These are phyloP conservation scores for Aethionema arabicum DNA, from an alignment of 345 rosid species.

Conservation along the genomic window DNA sequence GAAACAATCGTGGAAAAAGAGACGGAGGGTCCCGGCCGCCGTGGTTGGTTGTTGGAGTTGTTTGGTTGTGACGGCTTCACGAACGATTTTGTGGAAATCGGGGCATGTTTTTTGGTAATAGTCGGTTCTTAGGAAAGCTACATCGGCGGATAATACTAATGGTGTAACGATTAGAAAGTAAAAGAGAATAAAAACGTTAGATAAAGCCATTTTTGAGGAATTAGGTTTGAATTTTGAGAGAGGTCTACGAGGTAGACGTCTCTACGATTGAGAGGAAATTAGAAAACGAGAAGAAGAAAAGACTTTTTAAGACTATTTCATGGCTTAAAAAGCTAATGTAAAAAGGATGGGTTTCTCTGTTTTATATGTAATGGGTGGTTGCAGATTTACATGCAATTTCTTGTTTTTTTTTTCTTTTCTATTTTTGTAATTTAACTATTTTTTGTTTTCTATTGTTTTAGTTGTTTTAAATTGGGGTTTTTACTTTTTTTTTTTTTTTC, in stretches of 20 bases:
- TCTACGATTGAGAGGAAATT: conserved; percentile 24
- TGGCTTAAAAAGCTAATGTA: conserved; percentile 32
- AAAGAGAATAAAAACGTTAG: conserved; percentile 16
- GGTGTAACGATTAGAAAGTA: conserved; percentile 8
- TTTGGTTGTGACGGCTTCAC: conserved; percentile 38
- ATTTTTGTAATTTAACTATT: conserved; percentile 32
- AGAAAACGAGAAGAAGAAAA: conserved; percentile 18
- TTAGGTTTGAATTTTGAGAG: not conserved
- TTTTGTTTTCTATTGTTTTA: conserved; percentile 26
- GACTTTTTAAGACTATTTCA: conserved; percentile 32
- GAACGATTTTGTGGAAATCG: conserved; percentile 43
- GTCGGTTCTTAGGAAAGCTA: conserved; percentile 35
- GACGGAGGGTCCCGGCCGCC: conserved; percentile 56
- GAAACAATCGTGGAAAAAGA: conserved; percentile 62
- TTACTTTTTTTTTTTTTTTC: not conserved
- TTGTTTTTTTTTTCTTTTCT: conserved; percentile 11
- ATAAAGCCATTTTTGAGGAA: conserved; percentile 17
- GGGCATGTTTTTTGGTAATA: conserved; percentile 61
- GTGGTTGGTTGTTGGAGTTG: conserved; percentile 50
- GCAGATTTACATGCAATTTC: conserved; percentile 6
- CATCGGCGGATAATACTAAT: conserved; percentile 21
- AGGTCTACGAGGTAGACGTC: conserved; percentile 37
- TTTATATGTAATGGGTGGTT: conserved; percentile 33
- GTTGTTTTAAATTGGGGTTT: conserved; percentile 7
- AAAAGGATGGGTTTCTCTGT: conserved; percentile 23